Conservation (phyloP, 176 grass and related monocot species). For the Neostapfia colusana region DNA sequence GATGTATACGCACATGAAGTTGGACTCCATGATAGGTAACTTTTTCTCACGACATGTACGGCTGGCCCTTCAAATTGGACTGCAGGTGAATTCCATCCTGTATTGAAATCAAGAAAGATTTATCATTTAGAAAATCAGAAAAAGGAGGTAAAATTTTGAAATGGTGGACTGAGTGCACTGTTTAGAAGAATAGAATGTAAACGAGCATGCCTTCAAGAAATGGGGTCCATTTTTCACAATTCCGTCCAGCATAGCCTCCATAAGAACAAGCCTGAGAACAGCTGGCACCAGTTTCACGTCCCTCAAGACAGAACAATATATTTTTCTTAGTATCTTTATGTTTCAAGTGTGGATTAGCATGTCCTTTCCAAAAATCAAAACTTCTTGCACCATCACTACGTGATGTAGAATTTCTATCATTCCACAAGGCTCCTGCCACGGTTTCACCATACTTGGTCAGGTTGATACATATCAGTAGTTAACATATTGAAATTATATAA, state of each 20-base stretch:
- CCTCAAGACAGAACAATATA: conserved; percentile 70
- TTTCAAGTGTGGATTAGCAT: conserved; percentile 46
- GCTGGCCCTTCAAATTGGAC: conserved; percentile 88
- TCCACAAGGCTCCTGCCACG: conserved; percentile 42
- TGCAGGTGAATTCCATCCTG: conserved; percentile 89
- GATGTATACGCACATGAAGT: conserved; percentile 94
- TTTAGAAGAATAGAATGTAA: conserved; percentile 30
- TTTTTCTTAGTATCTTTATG: conserved; percentile 59
- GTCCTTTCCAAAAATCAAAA: conserved; percentile 80
- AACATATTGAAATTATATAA: conserved; percentile 28
- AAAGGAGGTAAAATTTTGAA: conserved; percentile 1
- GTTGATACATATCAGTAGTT: conserved; percentile 24
- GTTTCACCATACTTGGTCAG: conserved; percentile 27
- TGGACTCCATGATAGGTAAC: conserved; percentile 70
- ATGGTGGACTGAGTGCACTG: conserved; percentile 7
- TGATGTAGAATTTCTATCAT: conserved; percentile 63
- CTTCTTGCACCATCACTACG: conserved; percentile 47
- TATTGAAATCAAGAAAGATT: conserved; percentile 43
- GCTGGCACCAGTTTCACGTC: conserved; percentile 78
- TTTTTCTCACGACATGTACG: conserved; percentile 55
- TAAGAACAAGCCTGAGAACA: conserved; percentile 57
- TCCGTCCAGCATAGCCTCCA: conserved; percentile 67
- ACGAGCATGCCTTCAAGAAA: conserved; percentile 75
- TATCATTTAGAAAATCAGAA: conserved; percentile 23
- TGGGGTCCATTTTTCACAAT: conserved; percentile 72